phyloP scores from a whole-genome alignment of 129 eudicot genomes.

The Flaveria brownii region DNA sequence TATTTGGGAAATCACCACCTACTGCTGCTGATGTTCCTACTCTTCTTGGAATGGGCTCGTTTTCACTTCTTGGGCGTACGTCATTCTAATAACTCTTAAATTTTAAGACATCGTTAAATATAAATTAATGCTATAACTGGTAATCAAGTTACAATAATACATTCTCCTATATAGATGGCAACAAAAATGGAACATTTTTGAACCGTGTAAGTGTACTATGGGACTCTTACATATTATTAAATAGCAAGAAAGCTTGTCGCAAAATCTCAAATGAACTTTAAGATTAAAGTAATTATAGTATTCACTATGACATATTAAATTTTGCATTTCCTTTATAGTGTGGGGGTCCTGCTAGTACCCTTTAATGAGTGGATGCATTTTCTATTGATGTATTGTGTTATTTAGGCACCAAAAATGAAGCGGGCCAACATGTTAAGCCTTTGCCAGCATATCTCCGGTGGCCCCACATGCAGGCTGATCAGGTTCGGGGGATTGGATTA shows the following conservation, averaged over 20 bases:
- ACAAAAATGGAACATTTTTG: background rate
- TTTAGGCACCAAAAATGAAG: slow-evolving; percentile 53
- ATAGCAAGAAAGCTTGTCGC: background rate
- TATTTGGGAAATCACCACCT: slow-evolving; percentile 57
- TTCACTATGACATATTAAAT: background rate
- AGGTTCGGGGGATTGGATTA: slow-evolving; percentile 79
- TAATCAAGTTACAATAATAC: background rate
- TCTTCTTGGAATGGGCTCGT: slow-evolving; percentile 78
- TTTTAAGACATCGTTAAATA: background rate
- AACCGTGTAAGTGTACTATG: background rate
- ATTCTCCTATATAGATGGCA: background rate
- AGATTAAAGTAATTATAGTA: background rate
- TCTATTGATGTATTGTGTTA: slow-evolving; percentile 11
- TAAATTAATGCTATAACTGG: background rate
- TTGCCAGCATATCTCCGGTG: slow-evolving; percentile 78
- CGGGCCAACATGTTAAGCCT: slow-evolving; percentile 45
- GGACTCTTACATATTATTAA: background rate
- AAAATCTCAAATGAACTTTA: background rate
- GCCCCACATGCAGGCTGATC: slow-evolving; percentile 99
- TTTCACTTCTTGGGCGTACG: slow-evolving; percentile 79
- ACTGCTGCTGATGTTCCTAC: slow-evolving; percentile 98
- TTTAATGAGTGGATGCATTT: slow-evolving; percentile 8
- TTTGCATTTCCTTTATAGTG: background rate
- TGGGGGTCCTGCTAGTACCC: too few relatives aligned
- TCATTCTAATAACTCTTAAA: slow-evolving; percentile 8